Evolutionary conservation across 225 moss, liverwort and hornwort genomes (phyloP), one percentile per base, ranked within the genome.

Genomic region (Antitrichia curtipendula): DNA sequence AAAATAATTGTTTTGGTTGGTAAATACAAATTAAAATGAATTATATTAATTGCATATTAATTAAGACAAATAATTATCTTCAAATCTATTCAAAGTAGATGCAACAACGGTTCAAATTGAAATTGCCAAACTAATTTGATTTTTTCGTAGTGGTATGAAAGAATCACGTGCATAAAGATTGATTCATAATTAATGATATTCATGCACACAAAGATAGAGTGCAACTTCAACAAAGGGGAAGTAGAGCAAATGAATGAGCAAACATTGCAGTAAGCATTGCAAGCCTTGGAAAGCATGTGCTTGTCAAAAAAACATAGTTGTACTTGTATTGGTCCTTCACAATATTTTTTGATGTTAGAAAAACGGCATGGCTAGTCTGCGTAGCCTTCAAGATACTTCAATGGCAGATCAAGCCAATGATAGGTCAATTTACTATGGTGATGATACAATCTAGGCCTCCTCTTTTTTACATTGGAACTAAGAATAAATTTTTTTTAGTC

Each of bases 181-280:
- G 3, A 40, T 24, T 1, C 14, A 4, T 69, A 7, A 1, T 2
- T 24, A 4, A 69, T 7, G 7, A 38, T 8, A 40, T 69, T 69
- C 40, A 2, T 9, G 5, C 16, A 2, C 8, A 9, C 13, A 13
- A 13, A 18, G 36, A 69, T 41, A 25, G 4, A 40, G 8, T 14
- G 3, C 24, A 68, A 68, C 13, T 23, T 68, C 8, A 70, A 2
- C 5, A 27, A 71, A 27, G 2, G 13, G 3, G 27, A 27, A 0
- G 1, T 43, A 3, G 16, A 45, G 3, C 2, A n/a, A n/a, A n/a
- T n/a, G n/a, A 2, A 40, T 3, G 1, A 72, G 3, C 0, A 2
- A 4, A 71, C 1, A 0, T 1, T 45, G 5, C 1, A 6, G 0
- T 10, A 72, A 45, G 45, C 4, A 0, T 0, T 45, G 7, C 2